phyloP scores from a whole-genome alignment of 495 filamentous ascomycete species.

The Corynascus novoguineensis region DNA sequence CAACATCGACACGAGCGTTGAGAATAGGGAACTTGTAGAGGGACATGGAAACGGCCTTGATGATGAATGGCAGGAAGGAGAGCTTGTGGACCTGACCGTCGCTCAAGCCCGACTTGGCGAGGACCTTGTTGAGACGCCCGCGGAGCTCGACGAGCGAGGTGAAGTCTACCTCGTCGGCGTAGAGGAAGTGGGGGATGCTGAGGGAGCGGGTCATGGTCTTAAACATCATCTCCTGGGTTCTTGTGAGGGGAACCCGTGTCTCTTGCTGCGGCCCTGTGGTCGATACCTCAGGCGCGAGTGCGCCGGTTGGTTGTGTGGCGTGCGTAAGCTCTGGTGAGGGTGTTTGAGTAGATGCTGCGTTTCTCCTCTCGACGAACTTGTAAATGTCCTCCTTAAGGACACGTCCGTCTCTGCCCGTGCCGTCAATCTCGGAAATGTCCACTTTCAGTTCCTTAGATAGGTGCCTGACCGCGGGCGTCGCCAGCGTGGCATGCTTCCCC shows the following conservation, averaged over 20 bases:
- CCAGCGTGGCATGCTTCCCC: constrained; percentile 61
- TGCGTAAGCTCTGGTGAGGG: constrained; percentile 3
- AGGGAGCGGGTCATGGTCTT: constrained; percentile 95
- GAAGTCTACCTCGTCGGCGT: constrained; percentile 79
- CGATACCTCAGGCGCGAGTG: constrained; percentile 12
- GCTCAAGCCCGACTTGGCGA: constrained; percentile 39
- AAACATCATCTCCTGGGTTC: constrained; percentile 89
- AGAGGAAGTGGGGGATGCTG: constrained; percentile 88
- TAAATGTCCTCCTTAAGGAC: constrained; percentile 94
- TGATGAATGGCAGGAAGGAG: constrained; percentile 86
- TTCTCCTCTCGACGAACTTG: constrained; percentile 50
- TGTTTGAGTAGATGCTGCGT: constrained; percentile 23
- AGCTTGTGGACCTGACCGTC: constrained; percentile 51
- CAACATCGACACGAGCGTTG: constrained; percentile 72
- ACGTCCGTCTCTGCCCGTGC: constrained; percentile 87
- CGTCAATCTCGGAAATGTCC: constrained; percentile 67
- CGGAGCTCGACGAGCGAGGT: constrained; percentile 65
- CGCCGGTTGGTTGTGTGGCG: constrained; percentile 10
- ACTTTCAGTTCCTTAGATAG: constrained; percentile 71
- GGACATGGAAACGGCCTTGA: constrained; percentile 88
- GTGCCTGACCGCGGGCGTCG: constrained; percentile 90
- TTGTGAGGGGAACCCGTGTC: constrained; percentile 58
- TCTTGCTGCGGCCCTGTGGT: constrained; percentile 54
- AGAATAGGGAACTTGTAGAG: constrained; percentile 76
- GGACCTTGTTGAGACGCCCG: constrained; percentile 56